These are phyloP conservation scores for Leccinum arenicola DNA, from an alignment of 768 basidiomycete genomes.

Conservation along the genomic window DNA sequence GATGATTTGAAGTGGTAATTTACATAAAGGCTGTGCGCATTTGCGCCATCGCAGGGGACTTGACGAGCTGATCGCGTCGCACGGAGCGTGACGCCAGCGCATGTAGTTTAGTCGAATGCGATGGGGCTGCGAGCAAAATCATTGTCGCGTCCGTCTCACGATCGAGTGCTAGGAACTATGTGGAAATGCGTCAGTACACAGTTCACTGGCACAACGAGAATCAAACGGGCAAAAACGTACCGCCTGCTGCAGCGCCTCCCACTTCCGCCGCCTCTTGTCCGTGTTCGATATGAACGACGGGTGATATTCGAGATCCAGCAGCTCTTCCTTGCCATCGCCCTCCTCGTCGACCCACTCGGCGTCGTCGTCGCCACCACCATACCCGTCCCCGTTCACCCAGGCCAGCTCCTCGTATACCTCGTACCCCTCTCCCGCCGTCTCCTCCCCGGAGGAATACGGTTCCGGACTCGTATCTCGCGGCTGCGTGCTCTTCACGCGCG, in stretches of 20 bases:
- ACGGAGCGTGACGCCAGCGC: conserved; percentile 65
- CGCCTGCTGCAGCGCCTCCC: conserved; percentile 75
- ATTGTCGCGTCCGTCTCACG: conserved; percentile 80
- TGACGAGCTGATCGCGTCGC: conserved; percentile 51
- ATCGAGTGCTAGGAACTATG: conserved; percentile 74
- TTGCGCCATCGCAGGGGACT: conserved; percentile 47
- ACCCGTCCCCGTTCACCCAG: conserved; percentile 29
- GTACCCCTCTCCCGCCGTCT: conserved; percentile 69
- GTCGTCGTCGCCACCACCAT: conserved; percentile 29
- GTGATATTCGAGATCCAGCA: conserved; percentile 75
- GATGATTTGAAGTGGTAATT: no score
- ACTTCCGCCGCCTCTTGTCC: conserved; percentile 65
- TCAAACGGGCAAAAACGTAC: conserved; percentile 37
- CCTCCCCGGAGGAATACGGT: conserved; percentile 71
- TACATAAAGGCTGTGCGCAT: conserved; percentile 60
- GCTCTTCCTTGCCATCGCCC: conserved; percentile 64
- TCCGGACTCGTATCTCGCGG: conserved; percentile 81
- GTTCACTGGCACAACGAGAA: not conserved
- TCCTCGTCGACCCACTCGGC: conserved; percentile 76
- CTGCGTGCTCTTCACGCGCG: conserved; percentile 79
- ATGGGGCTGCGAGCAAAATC: conserved; percentile 70
- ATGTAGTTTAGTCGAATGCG: conserved; percentile 67
- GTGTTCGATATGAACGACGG: conserved; percentile 63
- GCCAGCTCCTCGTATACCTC: conserved; percentile 40
- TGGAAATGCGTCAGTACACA: conserved; percentile 1